Evolutionary conservation across 345 rosid genomes (phyloP).

Genomic region (Eucalyptus regnans): DNA sequence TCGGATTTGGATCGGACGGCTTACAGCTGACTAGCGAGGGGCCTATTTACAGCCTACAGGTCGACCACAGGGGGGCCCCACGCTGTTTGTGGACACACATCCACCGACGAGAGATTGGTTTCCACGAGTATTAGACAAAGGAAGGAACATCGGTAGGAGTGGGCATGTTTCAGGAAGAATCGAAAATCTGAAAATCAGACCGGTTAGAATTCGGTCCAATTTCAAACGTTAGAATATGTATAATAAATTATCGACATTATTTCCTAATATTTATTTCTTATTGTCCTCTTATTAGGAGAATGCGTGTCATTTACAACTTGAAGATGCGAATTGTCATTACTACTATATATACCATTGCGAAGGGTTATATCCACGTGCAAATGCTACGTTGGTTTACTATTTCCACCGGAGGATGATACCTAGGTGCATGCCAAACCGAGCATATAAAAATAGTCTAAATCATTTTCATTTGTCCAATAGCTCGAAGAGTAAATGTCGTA

Average conservation of each 20-base stretch:
- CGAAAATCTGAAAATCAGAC: no score
- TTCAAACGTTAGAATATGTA: no score
- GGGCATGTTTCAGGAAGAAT: no score
- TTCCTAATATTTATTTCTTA: rapidly evolving
- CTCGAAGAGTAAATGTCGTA: background rate
- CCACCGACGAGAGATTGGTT: background rate
- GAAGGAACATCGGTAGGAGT: background rate
- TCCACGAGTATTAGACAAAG: rapidly evolving
- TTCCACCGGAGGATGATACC: background rate
- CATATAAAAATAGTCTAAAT: background rate
- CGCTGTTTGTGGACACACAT: background rate
- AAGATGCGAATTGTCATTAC: background rate
- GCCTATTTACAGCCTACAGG: background rate
- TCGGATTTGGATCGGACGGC: background rate
- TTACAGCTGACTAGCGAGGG: background rate
- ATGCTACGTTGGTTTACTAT: background rate
- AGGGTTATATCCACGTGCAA: background rate
- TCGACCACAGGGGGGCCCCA: background rate
- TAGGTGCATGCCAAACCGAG: rapidly evolving
- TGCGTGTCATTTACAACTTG: background rate
- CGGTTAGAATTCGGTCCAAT: no score
- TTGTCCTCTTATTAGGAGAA: rapidly evolving
- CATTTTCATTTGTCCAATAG: background rate
- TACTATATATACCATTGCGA: rapidly evolving
- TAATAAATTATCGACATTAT: no score